Evolutionary conservation across 2,329 filamentous ascomycete genomes (phyloP).

Genomic region (Trichoderma sp.): DNA sequence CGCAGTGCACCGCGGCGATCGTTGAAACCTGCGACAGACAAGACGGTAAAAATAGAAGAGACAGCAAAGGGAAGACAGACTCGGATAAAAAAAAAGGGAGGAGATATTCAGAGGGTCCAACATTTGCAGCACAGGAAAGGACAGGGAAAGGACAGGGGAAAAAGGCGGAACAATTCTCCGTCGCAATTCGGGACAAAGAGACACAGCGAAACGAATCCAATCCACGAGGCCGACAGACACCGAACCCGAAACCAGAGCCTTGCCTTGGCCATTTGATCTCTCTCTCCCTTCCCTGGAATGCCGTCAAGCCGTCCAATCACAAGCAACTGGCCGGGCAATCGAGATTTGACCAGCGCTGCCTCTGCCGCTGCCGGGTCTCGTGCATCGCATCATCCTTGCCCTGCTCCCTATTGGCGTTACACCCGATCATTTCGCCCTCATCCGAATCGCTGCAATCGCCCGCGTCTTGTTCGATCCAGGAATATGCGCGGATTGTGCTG

Average conservation of each 20-base stretch:
- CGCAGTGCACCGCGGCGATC: too few relatives aligned
- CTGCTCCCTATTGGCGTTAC: constrained; percentile 10
- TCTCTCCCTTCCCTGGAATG: constrained; percentile 10
- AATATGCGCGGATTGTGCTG: background rate
- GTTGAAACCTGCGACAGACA: background rate
- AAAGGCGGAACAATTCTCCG: constrained; percentile 19
- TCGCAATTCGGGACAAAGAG: background rate
- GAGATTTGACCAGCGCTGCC: constrained; percentile 4
- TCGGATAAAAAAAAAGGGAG: background rate
- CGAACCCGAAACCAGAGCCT: background rate
- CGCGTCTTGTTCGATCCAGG: background rate
- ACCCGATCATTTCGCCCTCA: constrained; percentile 12
- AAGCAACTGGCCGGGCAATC: background rate
- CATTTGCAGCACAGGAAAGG: background rate
- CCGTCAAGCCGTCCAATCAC: background rate
- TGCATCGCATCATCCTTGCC: background rate
- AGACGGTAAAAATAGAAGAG: background rate
- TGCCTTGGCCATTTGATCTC: background rate
- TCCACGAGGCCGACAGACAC: background rate
- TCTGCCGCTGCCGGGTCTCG: background rate
- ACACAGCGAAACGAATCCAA: background rate
- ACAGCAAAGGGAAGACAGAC: background rate
- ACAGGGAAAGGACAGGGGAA: background rate
- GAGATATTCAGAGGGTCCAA: background rate
- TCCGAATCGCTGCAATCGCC: background rate